Base-by-base conservation (phyloP, 148 eudicot species). In the Pharnaceum exiguum region DNA sequence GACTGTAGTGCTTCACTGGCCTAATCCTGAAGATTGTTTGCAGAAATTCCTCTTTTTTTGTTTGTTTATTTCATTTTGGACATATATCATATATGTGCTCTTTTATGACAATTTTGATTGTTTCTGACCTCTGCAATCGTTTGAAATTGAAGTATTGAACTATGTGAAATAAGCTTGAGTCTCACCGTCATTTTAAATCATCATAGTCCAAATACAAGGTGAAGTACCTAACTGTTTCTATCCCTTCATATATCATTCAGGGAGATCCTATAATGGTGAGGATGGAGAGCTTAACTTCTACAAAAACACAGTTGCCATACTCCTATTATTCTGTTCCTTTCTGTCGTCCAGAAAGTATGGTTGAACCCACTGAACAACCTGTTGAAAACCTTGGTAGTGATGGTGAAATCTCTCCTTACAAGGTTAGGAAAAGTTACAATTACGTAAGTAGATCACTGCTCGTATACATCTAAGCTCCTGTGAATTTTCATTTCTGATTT, bases 251-350 rank as follows among this genome's bases (percentile, higher is more conserved):
- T 48, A 49, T 19, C 32, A 17, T 52, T 33, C 73, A 76, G 80
- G 80, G 80, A 18, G 73, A 76, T 44, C 59, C 23, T 12, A 58
- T 71, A 70, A 63, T 31, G 26, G 73, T 76, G 60, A 68, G 71
- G 68, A 73, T 76, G 32, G 69, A 76, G 45, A 67, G 71, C 38
- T 30, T 76, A 69, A 71, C 76, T 11, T 76, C 80, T 33, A 58
- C 51, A 12, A 68, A 71, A 47, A 57, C 72, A 23, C 72, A 71
- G 44, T 72, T 75, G 57, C 75, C 79, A 46, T 71, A 71, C 46
- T 37, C 75, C 7, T 76, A 71, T 60, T 76, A 76, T 52, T 76
- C 80, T 36, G 54, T 76, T 21, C 80, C 76, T 27, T 57, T 54
- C 19, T 71, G 80, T 59, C 73, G 51, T 37, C 67, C 80, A 47